phyloP scores from a whole-genome alignment of 164 flowering plant genomes.

The Amborella trichopoda region DNA sequence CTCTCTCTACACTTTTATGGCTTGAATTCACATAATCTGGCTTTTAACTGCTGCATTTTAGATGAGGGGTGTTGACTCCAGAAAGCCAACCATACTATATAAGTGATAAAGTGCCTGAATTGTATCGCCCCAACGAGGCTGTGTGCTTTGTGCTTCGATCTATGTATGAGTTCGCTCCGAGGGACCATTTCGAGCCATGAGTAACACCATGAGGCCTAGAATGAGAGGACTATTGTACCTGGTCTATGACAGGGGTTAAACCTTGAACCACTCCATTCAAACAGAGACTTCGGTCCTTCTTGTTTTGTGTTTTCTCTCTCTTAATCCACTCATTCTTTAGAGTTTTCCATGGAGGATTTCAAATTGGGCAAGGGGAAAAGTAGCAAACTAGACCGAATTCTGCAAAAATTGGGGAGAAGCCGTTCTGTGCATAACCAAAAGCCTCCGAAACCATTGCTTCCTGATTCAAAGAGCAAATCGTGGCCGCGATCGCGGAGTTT shows the following conservation, averaged over 20 bases:
- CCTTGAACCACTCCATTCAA: background rate
- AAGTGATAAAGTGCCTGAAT: too few relatives aligned
- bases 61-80: too few relatives aligned
- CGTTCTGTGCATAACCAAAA: too few relatives aligned
- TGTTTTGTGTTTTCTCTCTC: background rate
- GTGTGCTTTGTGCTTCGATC: too few relatives aligned
- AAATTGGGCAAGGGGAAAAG: conserved; percentile 17
- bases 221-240: conserved; percentile 28
- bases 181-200: conserved; percentile 42
- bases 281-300: background rate
- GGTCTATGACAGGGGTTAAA: conserved; percentile 62
- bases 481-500: conserved; percentile 20
- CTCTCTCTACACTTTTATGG: too few relatives aligned
- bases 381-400: conserved; percentile 25
- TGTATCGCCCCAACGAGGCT: too few relatives aligned
- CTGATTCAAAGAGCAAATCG: conserved; percentile 31
- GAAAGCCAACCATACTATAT: too few relatives aligned
- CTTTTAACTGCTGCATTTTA: too few relatives aligned
- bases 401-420: conserved; percentile 50
- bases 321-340: background rate
- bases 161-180: too few relatives aligned
- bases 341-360: conserved; percentile 8
- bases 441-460: background rate
- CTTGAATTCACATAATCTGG: too few relatives aligned
- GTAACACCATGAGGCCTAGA: conserved; percentile 47